phyloP scores from a whole-genome alignment of 2,329 filamentous ascomycete species.

The Pyrenochaeta sp. region DNA sequence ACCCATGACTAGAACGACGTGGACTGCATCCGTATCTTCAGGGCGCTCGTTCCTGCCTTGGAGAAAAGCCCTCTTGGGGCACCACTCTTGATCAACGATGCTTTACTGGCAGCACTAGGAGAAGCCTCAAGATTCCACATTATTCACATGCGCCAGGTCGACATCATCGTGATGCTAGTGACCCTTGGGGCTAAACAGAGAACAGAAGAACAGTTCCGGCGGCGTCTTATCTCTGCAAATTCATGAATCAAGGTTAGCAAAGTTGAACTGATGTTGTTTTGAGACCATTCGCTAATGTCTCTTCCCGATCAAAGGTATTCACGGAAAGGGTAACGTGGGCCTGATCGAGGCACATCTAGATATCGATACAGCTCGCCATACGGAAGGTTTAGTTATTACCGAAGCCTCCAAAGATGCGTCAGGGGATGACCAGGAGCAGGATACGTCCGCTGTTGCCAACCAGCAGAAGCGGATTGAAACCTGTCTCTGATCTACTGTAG shows the following conservation, averaged over 20 bases:
- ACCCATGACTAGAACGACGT: slow-evolving; percentile 53
- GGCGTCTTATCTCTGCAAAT: slow-evolving; percentile 16
- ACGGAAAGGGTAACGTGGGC: slow-evolving; percentile 20
- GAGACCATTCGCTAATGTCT: slow-evolving; percentile 6
- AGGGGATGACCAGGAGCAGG: too few relatives aligned
- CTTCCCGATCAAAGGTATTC: slow-evolving; percentile 14
- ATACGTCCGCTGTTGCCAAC: too few relatives aligned
- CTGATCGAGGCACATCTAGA: slow-evolving; percentile 20
- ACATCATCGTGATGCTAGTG: slow-evolving; percentile 40
- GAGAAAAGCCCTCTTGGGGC: slow-evolving; percentile 31
- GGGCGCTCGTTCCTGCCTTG: slow-evolving; percentile 42
- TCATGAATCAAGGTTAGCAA: slow-evolving; percentile 12
- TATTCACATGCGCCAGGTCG: slow-evolving; percentile 34
- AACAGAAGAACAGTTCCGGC: slow-evolving; percentile 23
- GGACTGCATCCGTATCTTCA: slow-evolving; percentile 46
- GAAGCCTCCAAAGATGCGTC: background rate
- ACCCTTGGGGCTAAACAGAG: slow-evolving; percentile 30
- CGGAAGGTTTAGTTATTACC: background rate
- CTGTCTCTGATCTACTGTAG: too few relatives aligned
- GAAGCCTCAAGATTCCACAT: slow-evolving; percentile 25
- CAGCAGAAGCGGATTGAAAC: too few relatives aligned
- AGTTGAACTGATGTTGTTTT: background rate
- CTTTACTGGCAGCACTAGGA: slow-evolving; percentile 32
- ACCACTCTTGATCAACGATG: slow-evolving; percentile 47
- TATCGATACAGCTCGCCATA: background rate